Conservation (phyloP, 805 yeast genomes). For the Myxozyma neotropica region DNA sequence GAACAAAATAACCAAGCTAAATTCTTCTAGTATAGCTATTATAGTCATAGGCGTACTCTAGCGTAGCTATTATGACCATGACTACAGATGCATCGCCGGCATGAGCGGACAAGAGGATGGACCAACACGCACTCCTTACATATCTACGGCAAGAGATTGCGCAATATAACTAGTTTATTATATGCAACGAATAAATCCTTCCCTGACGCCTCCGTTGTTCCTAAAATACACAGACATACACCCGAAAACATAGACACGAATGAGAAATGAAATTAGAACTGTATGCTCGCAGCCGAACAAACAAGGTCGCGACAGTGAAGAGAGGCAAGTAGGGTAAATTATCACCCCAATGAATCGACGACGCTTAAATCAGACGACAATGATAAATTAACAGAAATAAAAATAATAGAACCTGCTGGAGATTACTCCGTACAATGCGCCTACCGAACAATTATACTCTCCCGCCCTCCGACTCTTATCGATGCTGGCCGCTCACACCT, state of each 20-base stretch:
- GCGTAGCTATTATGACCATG: too few relatives aligned
- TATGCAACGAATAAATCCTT: neutral
- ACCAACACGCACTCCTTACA: too few relatives aligned
- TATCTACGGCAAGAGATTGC: too few relatives aligned
- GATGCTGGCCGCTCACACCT: conserved; percentile 36
- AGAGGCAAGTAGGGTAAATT: too few relatives aligned
- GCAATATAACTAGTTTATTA: too few relatives aligned
- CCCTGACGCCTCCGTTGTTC: neutral
- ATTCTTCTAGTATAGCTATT: too few relatives aligned
- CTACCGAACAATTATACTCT: neutral
- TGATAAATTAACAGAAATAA: neutral
- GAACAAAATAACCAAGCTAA: too few relatives aligned
- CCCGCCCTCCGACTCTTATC: neutral
- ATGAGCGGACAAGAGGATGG: too few relatives aligned
- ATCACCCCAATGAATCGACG: neutral
- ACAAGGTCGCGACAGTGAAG: neutral
- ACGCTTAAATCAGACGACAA: neutral
- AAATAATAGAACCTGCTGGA: neutral
- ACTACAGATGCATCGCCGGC: too few relatives aligned
- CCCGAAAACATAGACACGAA: neutral
- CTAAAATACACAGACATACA: neutral
- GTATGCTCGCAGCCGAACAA: neutral
- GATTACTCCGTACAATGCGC: conserved; percentile 8
- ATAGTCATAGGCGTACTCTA: too few relatives aligned
- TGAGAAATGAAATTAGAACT: too few relatives aligned